Conservation (phyloP, 1,284 basidiomycete genomes). For the Tylopilus sp. region DNA sequence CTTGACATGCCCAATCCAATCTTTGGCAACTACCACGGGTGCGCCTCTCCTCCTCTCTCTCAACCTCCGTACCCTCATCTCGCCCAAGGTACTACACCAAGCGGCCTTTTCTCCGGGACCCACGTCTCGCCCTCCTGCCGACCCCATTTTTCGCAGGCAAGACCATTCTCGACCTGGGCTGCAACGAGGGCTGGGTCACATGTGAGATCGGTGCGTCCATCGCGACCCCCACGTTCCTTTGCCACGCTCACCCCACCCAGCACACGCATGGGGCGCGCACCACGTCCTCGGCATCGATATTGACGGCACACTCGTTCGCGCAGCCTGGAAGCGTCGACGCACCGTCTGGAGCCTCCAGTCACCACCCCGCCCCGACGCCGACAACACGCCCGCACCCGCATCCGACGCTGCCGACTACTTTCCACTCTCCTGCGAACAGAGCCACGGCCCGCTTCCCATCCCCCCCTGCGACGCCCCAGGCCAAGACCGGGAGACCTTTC, state of each 20-base stretch:
- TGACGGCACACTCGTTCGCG: slow-evolving; percentile 63
- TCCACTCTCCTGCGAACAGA: slow-evolving; percentile 68
- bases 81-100: slow-evolving; percentile 65
- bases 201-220: slow-evolving; percentile 65
- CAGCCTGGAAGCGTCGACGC: slow-evolving; percentile 66
- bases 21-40: slow-evolving; percentile 69
- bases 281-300: slow-evolving; percentile 78
- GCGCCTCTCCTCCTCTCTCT: not conserved
- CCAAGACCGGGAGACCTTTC: slow-evolving; percentile 43
- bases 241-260: slow-evolving; percentile 35
- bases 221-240: no score
- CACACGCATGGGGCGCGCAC: slow-evolving; percentile 57
- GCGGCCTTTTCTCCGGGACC: slow-evolving; percentile 55
- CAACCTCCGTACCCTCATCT: not conserved
- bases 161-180: slow-evolving; percentile 74
- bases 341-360: slow-evolving; percentile 65
- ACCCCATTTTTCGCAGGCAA: slow-evolving; percentile 47
- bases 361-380: slow-evolving; percentile 30
- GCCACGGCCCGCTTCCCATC: slow-evolving; percentile 68
- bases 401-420: slow-evolving; percentile 45
- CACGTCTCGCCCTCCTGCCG: slow-evolving; percentile 58
- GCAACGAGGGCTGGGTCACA: slow-evolving; percentile 79
- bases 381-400: not conserved
- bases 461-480: slow-evolving; percentile 31
- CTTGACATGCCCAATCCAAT: slow-evolving; percentile 15